Percentiles rank a stretch among this genome's conserved stretches.
Evolutionary conservation across 208 protist genomes (phyloP).

Genomic region (Strigomonas culicis): DNA sequence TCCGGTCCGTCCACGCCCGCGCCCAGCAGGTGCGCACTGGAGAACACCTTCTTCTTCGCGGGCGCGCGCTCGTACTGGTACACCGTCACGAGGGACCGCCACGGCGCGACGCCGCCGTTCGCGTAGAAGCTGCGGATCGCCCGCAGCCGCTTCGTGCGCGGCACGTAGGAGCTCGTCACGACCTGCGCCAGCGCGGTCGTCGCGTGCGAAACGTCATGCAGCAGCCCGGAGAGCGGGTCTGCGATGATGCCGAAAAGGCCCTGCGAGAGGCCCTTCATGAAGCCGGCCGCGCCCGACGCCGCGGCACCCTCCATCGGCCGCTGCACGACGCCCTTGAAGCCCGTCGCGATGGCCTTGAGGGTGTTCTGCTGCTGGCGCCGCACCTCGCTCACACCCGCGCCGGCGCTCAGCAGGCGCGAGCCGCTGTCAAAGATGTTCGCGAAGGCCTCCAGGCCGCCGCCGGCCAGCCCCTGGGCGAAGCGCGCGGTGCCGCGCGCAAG

Average conservation of each 20-base stretch:
- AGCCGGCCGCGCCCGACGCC: constrained; percentile 68
- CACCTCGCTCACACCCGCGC: constrained; percentile 46
- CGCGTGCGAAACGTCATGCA: constrained; percentile 73
- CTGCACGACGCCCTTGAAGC: constrained; percentile 78
- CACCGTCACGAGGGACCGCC: constrained; percentile 46
- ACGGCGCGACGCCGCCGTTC: constrained; percentile 69
- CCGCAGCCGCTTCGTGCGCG: constrained; percentile 54
- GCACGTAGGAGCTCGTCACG: constrained; percentile 72
- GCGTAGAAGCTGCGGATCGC: constrained; percentile 64
- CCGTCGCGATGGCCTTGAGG: constrained; percentile 52
- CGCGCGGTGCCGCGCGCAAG: constrained; percentile 68
- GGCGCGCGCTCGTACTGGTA: constrained; percentile 75
- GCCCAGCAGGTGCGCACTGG: constrained; percentile 25
- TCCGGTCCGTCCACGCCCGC: constrained; percentile 49
- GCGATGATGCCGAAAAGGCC: constrained; percentile 83
- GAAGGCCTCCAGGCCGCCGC: constrained; percentile 75
- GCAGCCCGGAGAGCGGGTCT: constrained; percentile 79
- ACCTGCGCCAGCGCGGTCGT: constrained; percentile 60
- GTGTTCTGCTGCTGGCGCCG: constrained; percentile 53
- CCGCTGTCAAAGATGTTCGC: constrained; percentile 78
- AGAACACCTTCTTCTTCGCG: neutral
- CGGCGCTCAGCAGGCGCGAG: constrained; percentile 58
- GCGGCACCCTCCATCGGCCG: constrained; percentile 80
- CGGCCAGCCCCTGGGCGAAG: constrained; percentile 58
- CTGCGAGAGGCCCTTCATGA: constrained; percentile 79